Conservation (phyloP, 192 early-diverging fungal species). For the Coemansia nantahalensis region DNA sequence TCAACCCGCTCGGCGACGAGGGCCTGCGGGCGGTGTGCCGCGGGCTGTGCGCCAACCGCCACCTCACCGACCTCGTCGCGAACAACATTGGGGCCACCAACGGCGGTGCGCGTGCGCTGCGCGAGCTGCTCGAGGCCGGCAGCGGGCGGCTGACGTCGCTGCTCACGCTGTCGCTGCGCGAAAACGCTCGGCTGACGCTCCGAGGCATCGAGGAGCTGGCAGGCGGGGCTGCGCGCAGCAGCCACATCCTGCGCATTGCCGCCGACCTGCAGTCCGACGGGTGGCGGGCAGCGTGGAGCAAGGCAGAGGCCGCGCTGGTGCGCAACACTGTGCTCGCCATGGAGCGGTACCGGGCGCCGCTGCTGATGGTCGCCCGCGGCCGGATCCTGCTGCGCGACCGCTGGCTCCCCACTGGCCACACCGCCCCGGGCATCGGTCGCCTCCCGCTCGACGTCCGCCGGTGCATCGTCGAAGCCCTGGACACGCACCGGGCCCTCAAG, state of each 20-base stretch:
- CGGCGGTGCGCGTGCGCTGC: constrained; percentile 1
- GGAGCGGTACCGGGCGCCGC: constrained; percentile 26
- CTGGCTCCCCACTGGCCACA: neutral
- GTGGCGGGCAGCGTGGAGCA: constrained; percentile 25
- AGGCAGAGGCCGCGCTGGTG: constrained; percentile 11
- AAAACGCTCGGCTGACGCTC: constrained; percentile 14
- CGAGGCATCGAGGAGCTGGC: constrained; percentile 9
- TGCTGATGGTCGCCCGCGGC: constrained; percentile 34
- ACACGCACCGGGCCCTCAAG: constrained; percentile 11
- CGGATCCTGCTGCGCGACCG: constrained; percentile 14
- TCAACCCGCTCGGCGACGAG: constrained; percentile 26
- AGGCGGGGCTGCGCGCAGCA: constrained; percentile 4
- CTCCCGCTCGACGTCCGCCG: constrained; percentile 25
- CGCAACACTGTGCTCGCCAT: constrained; percentile 24
- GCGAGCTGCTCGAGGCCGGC: constrained; percentile 10
- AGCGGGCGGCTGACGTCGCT: constrained; percentile 8
- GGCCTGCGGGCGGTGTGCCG: constrained; percentile 20
- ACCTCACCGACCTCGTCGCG: constrained; percentile 13
- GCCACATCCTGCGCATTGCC: constrained; percentile 15
- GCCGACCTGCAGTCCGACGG: constrained; percentile 27
- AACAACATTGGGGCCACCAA: constrained; percentile 23
- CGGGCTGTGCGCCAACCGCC: constrained; percentile 11
- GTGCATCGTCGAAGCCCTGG: constrained; percentile 11
- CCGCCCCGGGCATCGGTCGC: neutral
- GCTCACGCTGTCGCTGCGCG: constrained; percentile 25